Percentiles rank a stretch among this genome's conserved stretches.
These are phyloP conservation scores for Cercospora canescens DNA, from an alignment of 2,329 filamentous ascomycete species.

Conservation along the genomic window DNA sequence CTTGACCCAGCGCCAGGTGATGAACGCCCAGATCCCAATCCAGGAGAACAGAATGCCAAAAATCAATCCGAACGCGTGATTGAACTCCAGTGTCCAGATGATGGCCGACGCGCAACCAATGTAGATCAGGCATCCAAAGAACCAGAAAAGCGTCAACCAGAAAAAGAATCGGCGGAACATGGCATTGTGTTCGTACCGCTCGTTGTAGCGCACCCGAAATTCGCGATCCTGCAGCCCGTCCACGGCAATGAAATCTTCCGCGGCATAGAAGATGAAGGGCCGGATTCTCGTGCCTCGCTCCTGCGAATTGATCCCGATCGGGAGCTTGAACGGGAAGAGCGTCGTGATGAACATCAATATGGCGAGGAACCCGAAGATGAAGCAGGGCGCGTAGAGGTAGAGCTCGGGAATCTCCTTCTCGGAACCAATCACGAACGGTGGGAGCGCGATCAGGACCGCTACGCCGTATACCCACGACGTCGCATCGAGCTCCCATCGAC, in stretches of 20 bases:
- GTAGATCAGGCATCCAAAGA: constrained; percentile 31
- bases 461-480: constrained; percentile 36
- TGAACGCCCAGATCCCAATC: constrained; percentile 31
- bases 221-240: constrained; percentile 35
- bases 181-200: constrained; percentile 33
- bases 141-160: constrained; percentile 33
- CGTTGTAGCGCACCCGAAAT: constrained; percentile 35
- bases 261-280: constrained; percentile 37
- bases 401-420: constrained; percentile 31
- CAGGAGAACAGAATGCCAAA: constrained; percentile 33
- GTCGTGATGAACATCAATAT: constrained; percentile 33
- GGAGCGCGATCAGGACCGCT: constrained; percentile 32
- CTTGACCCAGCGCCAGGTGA: constrained; percentile 27
- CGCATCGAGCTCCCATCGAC: constrained; percentile 35
- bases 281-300: constrained; percentile 29
- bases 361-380: constrained; percentile 35
- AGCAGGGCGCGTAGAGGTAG: constrained; percentile 34
- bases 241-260: constrained; percentile 37
- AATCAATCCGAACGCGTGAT: constrained; percentile 32
- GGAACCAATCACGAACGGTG: constrained; percentile 32
- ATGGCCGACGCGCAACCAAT: constrained; percentile 33
- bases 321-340: constrained; percentile 32
- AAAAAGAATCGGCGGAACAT: constrained; percentile 34
- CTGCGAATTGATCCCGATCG: constrained; percentile 36
- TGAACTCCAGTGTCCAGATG: constrained; percentile 35